phyloP scores from a whole-genome alignment of 345 rosid species.

The Bruguiera sexangula region DNA sequence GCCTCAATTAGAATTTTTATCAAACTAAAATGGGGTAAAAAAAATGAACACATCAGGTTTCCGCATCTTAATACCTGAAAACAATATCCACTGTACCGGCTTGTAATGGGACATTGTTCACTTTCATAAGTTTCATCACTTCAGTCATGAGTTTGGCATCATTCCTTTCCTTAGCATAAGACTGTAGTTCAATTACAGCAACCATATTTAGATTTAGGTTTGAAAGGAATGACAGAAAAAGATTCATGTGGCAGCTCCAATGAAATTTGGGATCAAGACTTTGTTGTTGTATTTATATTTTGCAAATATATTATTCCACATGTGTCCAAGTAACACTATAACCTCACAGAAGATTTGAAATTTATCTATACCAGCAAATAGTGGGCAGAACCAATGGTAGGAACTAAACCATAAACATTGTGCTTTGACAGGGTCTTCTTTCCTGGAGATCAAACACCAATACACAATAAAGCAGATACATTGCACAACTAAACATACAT shows the following conservation, averaged over 20 bases:
- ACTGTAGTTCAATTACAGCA: conserved; percentile 38
- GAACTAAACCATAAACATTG: conserved; percentile 74
- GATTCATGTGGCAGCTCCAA: no score
- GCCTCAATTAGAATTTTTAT: neutral
- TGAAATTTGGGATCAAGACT: no score
- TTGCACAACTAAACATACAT: no score
- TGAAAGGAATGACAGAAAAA: no score
- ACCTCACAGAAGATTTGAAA: conserved; percentile 1
- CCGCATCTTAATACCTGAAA: conserved; percentile 45
- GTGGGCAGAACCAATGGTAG: conserved; percentile 68
- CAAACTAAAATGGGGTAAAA: neutral
- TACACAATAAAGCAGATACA: neutral
- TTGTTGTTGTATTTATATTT: neutral
- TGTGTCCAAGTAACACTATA: conserved; percentile 7
- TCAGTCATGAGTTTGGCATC: conserved; percentile 63
- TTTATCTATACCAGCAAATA: conserved; percentile 60
- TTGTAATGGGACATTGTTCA: conserved; percentile 54
- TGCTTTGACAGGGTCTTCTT: conserved; percentile 76
- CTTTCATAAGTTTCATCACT: conserved; percentile 58
- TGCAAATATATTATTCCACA: neutral
- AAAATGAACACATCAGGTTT: neutral
- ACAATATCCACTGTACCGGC: conserved; percentile 82
- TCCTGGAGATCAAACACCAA: conserved; percentile 36
- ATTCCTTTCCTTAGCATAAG: conserved; percentile 56
- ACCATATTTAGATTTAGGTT: neutral